Percentiles rank a stretch among this genome's conserved stretches.
phyloP scores from a whole-genome alignment of 2,329 filamentous ascomycete genomes.

The Metarhizium anisopliae region DNA sequence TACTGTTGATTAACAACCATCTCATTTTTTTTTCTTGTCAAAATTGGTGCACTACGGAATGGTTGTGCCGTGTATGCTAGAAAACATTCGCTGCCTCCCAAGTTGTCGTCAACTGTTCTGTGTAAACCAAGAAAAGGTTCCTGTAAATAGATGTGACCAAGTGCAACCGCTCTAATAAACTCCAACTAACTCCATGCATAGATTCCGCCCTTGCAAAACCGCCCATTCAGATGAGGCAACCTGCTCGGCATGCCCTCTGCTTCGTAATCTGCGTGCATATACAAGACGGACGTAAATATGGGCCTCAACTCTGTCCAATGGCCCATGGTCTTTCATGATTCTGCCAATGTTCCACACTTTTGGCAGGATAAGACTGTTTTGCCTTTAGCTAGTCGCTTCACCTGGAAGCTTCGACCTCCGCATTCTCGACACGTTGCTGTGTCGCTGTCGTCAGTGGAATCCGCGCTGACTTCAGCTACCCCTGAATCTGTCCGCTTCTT shows the following conservation, averaged over 20 bases:
- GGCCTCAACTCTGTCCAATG: background rate
- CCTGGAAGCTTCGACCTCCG: conserved; percentile 4
- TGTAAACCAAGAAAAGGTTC: background rate
- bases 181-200: background rate
- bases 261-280: background rate
- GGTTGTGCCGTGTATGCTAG: background rate
- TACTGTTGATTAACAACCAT: no score
- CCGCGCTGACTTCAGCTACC: conserved; percentile 21
- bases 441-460: conserved; percentile 14
- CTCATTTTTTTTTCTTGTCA: background rate
- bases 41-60: background rate
- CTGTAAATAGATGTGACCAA: background rate
- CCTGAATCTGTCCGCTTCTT: conserved; percentile 26
- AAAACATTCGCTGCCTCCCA: background rate
- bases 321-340: background rate
- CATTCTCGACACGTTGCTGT: conserved; percentile 6
- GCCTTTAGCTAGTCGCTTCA: conserved; percentile 5
- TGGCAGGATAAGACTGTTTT: conserved; percentile 7
- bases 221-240: background rate
- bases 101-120: background rate
- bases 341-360: conserved; percentile 2
- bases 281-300: background rate
- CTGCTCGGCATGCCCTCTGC: background rate
- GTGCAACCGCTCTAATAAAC: background rate
- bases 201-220: background rate